A percentile compares a stretch with the other conserved stretches of the same genome.
These are phyloP conservation scores for Auricularia auricula-judae DNA, from an alignment of 768 basidiomycete genomes.

Conservation along the genomic window DNA sequence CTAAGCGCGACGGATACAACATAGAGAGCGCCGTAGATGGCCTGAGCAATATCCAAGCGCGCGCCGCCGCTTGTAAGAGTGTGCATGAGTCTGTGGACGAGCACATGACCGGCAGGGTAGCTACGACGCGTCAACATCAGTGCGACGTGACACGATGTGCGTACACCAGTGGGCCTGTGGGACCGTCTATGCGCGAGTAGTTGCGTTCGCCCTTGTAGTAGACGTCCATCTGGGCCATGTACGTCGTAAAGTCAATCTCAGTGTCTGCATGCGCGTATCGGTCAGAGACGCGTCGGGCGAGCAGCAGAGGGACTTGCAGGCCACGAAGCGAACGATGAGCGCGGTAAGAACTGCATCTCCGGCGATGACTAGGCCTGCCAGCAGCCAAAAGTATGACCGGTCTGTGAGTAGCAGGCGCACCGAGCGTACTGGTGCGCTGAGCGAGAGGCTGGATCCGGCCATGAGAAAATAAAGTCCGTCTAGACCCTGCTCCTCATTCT, in stretches of 20 bases:
- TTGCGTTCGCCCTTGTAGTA: constrained; percentile 75
- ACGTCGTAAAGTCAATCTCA: constrained; percentile 97
- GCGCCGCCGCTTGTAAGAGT: constrained; percentile 47
- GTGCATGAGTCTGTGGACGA: constrained; percentile 66
- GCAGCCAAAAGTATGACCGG: constrained; percentile 50
- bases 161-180: constrained; percentile 89
- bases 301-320: constrained; percentile 47
- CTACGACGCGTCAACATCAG: constrained; percentile 27
- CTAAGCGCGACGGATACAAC: constrained; percentile 50
- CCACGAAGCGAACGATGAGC: constrained; percentile 68
- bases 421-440: too few relatives aligned
- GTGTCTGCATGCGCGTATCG: constrained; percentile 51
- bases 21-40: constrained; percentile 70
- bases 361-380: constrained; percentile 53
- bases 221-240: constrained; percentile 76
- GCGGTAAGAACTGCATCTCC: constrained; percentile 72
- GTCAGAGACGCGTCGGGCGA: neutral
- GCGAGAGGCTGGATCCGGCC: too few relatives aligned
- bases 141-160: constrained; percentile 16
- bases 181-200: constrained; percentile 74
- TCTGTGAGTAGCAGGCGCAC: constrained; percentile 32
- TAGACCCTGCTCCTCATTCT: too few relatives aligned
- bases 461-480: too few relatives aligned
- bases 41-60: constrained; percentile 56
- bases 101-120: constrained; percentile 90